Percentiles rank a stretch among this genome's conserved stretches.
Conservation (phyloP, 1,284 basidiomycete genomes). For the Coniferiporia weirii region DNA sequence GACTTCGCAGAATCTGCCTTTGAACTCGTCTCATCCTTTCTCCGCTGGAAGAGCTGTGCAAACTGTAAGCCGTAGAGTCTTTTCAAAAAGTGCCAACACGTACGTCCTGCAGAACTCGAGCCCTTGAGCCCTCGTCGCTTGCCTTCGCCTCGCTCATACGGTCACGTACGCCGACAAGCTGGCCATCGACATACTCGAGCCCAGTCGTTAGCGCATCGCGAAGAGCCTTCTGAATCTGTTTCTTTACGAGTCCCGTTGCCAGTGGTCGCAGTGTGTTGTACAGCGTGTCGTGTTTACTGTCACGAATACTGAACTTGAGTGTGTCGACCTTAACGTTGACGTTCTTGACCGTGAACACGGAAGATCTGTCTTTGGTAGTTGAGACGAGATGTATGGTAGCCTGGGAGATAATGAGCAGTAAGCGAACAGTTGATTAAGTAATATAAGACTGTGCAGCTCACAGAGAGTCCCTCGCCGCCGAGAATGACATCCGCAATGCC, state of each 20-base stretch:
- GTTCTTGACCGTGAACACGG: conserved; percentile 37
- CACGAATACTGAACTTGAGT: conserved; percentile 87
- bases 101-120: conserved; percentile 66
- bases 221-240: conserved; percentile 83
- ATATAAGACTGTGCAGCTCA: not conserved
- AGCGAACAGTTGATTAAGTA: conserved; percentile 27
- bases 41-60: conserved; percentile 12
- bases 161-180: conserved; percentile 77
- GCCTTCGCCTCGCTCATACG: conserved; percentile 67
- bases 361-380: conserved; percentile 56
- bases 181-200: conserved; percentile 82
- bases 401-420: conserved; percentile 26
- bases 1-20: conserved; percentile 17
- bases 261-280: conserved; percentile 81
- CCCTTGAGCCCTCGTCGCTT: conserved; percentile 44
- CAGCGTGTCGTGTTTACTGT: conserved; percentile 86
- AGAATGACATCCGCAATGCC: conserved; percentile 92
- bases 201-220: conserved; percentile 72
- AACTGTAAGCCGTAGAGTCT: not conserved
- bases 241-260: conserved; percentile 82
- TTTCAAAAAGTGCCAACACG: conserved; percentile 14
- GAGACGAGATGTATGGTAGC: conserved; percentile 59
- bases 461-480: conserved; percentile 67
- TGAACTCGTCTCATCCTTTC: conserved; percentile 17
- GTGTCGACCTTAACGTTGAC: conserved; percentile 79